Evolutionary conservation across 495 filamentous ascomycete species (phyloP), one percentile per base, ranked within the genome.

Genomic region (Echria macrotheca): DNA sequence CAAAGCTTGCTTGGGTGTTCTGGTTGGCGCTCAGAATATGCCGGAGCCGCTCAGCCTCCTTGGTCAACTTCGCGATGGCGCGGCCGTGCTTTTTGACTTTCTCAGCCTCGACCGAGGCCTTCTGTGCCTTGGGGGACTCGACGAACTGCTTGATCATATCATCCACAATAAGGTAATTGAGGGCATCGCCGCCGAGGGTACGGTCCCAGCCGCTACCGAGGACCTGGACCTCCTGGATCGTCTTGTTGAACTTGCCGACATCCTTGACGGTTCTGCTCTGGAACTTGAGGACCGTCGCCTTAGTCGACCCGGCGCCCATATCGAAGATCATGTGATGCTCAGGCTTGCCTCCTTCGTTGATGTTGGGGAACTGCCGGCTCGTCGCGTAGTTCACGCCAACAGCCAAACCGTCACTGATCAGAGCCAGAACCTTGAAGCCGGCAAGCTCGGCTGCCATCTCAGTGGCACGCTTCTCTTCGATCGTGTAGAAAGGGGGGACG

Each of bases 271-370:
- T 84, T 55, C 81, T 81, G 59, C 85, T 87, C 63, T 95, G 91
- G 72, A 97, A 95, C 57, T 80, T 85, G 63, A 99, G 61, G 14
- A 99, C 74, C 6, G 90, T 94, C n/a, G 91, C 93, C 49, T 89
- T 95, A 12, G 94, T 88, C n/a, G 89, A 95, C 7, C 93, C 93
- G 58, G 93, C 93, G 50, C 93, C 93, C 91, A 97, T 96, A 58
- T 99, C 94, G 56, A 89, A 97, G 14, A 99, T 80, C 60, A 99
- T 73, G 62, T 99, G 89, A 58, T 86, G 79, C 65, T 99, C 93
- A 3, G 93, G 87, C 72, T 88, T 91, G 56, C 82, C 84, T 37
- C 89, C 91, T 47, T 91, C 83, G 33, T 78, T 85, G 29, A 94
- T 71, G 52, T 76, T 86, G 12, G 89, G 88, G 69, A 99, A 99